phyloP scores from a whole-genome alignment of 2,329 filamentous ascomycete species.

The Colletotrichum karsti region DNA sequence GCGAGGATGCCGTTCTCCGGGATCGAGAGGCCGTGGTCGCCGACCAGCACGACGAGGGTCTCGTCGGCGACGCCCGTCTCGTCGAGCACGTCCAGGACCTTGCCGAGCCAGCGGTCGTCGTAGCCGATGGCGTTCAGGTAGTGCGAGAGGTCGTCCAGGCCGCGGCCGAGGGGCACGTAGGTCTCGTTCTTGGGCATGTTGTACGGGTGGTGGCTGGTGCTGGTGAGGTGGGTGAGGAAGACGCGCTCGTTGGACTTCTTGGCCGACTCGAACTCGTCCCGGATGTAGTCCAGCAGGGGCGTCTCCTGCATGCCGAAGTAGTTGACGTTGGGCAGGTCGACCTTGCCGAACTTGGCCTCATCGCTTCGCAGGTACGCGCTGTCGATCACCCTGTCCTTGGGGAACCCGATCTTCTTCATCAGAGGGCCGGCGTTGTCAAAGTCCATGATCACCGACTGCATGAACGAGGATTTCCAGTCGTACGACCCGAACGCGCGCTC shows the following conservation, averaged over 20 bases:
- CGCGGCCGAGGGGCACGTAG: slow-evolving; percentile 10
- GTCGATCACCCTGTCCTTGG: slow-evolving; percentile 11
- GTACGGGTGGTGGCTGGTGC: slow-evolving; percentile 47
- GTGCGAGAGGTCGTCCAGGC: slow-evolving; percentile 39
- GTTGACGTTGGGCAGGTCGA: slow-evolving; percentile 36
- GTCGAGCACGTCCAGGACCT: slow-evolving; percentile 49
- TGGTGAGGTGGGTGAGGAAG: slow-evolving; percentile 45
- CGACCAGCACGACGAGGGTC: slow-evolving; percentile 54
- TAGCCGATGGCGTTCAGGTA: slow-evolving; percentile 52
- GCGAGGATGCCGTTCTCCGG: slow-evolving; percentile 46
- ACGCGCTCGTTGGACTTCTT: slow-evolving; percentile 39
- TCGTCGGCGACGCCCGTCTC: slow-evolving; percentile 51
- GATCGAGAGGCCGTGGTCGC: slow-evolving; percentile 53
- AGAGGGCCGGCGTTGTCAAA: slow-evolving; percentile 30
- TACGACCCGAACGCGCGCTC: slow-evolving; percentile 29
- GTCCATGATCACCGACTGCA: slow-evolving; percentile 30
- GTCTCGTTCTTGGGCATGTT: slow-evolving; percentile 7
- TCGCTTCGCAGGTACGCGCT: neutral
- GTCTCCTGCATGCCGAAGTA: slow-evolving; percentile 53
- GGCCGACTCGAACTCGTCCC: slow-evolving; percentile 29
- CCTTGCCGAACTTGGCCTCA: slow-evolving; percentile 1
- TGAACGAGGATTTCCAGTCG: slow-evolving; percentile 28
- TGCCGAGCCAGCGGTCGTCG: slow-evolving; percentile 47
- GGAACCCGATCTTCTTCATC: slow-evolving; percentile 33
- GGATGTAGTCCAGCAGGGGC: slow-evolving; percentile 45